Evolutionary conservation across 192 early-diverging fungal species (phyloP).

Genomic region (Coemansia sp.): DNA sequence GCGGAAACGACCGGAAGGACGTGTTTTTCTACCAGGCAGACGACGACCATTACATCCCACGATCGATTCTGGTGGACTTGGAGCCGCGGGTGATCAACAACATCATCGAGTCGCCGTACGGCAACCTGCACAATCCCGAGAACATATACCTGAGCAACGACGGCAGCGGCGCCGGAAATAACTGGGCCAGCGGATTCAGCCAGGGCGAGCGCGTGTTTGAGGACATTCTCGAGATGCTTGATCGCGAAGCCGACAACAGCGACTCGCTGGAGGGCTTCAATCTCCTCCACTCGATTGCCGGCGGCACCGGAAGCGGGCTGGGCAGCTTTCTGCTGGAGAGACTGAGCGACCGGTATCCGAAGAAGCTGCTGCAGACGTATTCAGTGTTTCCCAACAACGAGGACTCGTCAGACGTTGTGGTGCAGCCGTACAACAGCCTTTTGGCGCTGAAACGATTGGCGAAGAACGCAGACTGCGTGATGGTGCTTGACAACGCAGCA

Average conservation of each 20-base stretch:
- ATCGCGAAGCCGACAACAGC: constrained; percentile 92
- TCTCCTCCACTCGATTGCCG: constrained; percentile 95
- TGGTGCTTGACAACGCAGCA: constrained; percentile 96
- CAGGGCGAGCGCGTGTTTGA: constrained; percentile 86
- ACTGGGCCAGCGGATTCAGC: constrained; percentile 90
- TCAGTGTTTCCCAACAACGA: constrained; percentile 97
- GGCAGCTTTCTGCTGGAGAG: constrained; percentile 91
- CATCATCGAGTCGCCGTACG: constrained; percentile 81
- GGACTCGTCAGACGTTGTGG: constrained; percentile 91
- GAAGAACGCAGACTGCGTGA: constrained; percentile 91
- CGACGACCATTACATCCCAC: constrained; percentile 97
- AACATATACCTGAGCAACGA: constrained; percentile 91
- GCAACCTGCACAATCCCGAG: constrained; percentile 96
- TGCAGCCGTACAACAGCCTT: constrained; percentile 98
- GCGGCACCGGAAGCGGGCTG: constrained; percentile 96
- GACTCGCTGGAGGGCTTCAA: constrained; percentile 96
- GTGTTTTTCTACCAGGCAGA: constrained; percentile 99
- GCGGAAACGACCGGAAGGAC: constrained; percentile 90
- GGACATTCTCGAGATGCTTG: constrained; percentile 95
- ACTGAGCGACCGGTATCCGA: constrained; percentile 92
- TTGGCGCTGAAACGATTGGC: constrained; percentile 88
- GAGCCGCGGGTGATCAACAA: constrained; percentile 95
- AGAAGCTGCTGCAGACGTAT: constrained; percentile 97
- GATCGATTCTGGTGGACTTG: constrained; percentile 87
- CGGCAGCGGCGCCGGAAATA: constrained; percentile 97